Percentiles rank a stretch among this genome's conserved stretches.
Conservation (phyloP, 768 basidiomycete genomes). For the Paxillus ammoniavirescens region DNA sequence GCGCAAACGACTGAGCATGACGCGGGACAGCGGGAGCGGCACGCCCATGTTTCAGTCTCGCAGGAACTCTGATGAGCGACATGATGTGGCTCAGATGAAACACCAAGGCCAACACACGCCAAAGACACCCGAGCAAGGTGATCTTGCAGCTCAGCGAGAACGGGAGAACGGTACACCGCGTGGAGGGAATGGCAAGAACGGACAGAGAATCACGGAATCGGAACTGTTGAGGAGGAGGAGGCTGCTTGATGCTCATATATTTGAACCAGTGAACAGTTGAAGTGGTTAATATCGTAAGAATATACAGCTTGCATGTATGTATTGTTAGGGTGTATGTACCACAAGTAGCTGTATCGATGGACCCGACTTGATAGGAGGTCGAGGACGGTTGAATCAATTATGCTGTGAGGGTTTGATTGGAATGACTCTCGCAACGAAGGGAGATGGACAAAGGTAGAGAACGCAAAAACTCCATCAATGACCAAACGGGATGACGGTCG, state of each 20-base stretch:
- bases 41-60: slow-evolving; percentile 22
- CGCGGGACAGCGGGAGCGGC: slow-evolving; percentile 16
- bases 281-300: background rate
- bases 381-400: too few relatives aligned
- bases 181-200: slow-evolving; percentile 41
- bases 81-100: slow-evolving; percentile 15
- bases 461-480: background rate
- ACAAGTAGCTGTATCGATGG: background rate
- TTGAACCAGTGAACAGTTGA: slow-evolving; percentile 23
- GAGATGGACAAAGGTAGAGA: background rate
- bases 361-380: background rate
- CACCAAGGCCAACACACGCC: slow-evolving; percentile 13
- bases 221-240: slow-evolving; percentile 79
- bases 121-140: slow-evolving; percentile 3
- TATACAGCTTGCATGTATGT: background rate
- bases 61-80: slow-evolving; percentile 19
- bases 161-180: slow-evolving; percentile 32
- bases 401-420: background rate
- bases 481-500: background rate
- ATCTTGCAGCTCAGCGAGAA: slow-evolving; percentile 4
- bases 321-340: background rate
- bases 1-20: slow-evolving; percentile 39
- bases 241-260: slow-evolving; percentile 72
- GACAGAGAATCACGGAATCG: slow-evolving; percentile 72
- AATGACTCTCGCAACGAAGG: background rate